Evolutionary conservation across 305 asterid genomes (phyloP), one percentile per base, ranked within the genome.

Genomic region (Solanum aculeatissimum): DNA sequence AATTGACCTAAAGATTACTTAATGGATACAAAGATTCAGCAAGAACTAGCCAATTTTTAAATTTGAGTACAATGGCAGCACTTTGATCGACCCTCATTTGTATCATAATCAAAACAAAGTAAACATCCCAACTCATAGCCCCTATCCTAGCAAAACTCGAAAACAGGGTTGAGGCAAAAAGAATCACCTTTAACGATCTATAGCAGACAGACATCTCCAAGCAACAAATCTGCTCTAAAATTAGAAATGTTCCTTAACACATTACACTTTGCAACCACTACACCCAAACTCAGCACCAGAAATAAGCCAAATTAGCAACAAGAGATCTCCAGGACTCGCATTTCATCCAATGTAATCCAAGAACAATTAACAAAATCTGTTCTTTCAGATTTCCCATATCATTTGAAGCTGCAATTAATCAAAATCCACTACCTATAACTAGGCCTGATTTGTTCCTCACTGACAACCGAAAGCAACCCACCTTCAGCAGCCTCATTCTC

Each of bases 401-500:
- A 68, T 68, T 68, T 35, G 49, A 1, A 68, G 7, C 25, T 35
- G 49, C 71, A 65, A 65, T 38, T 29, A 27, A 65, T 65, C 43
- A 65, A 65, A 65, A 65, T 65, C 11, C 71, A 72, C 16, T 51
- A 83, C 10, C 80, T 80, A 27, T 82, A 82, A 66, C 62, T 72
- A 11, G 74, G 81, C 83, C 83, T 57, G 15, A 83, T 77, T 57
- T 85, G 85, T 70, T 81, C 86, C 18, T 82, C 89, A 57, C 92
- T 87, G 84, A 95, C 97, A 84, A 92, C 94, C 13, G 98, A 95
- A 87, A 95, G 87, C 93, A 94, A 80, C 9, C 98, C 97, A 7
- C 92, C 95, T 80, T 91, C 95, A 1, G 89, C 95, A 7, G 96
- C 98, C 75, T 96, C 98, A 85, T 58, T 83, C 87, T 96, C 98